These are phyloP conservation scores for Mayamaea pseudoterrestris DNA, from an alignment of 108 stramenopile genomes.

Conservation along the genomic window DNA sequence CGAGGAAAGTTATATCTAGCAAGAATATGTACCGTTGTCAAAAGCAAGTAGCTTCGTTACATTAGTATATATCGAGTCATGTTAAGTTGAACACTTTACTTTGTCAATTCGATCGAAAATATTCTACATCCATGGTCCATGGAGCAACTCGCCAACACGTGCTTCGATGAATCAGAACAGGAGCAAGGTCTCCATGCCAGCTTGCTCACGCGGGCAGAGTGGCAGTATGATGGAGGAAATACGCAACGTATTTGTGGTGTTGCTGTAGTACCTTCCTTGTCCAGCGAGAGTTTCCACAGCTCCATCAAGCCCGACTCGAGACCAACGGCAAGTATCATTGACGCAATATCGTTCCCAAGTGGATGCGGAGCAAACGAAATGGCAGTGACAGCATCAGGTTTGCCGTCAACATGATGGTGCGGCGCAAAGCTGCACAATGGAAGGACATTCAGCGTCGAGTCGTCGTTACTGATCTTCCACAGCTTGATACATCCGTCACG, in stretches of 20 bases:
- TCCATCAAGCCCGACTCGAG: constrained; percentile 68
- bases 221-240: constrained; percentile 22
- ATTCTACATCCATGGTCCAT: constrained; percentile 37
- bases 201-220: constrained; percentile 40
- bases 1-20: too few species aligned
- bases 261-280: neutral
- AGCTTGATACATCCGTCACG: constrained; percentile 73
- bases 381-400: constrained; percentile 66
- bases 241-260: neutral
- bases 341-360: constrained; percentile 1
- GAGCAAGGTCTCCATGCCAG: constrained; percentile 35
- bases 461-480: constrained; percentile 42
- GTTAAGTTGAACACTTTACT: too few species aligned
- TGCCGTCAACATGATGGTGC: constrained; percentile 14
- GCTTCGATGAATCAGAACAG: neutral
- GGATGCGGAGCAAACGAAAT: constrained; percentile 53
- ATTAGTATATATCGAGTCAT: too few species aligned
- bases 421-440: constrained; percentile 12
- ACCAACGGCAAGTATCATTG: constrained; percentile 46
- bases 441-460: constrained; percentile 12
- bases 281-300: constrained; percentile 45
- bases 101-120: too few species aligned
- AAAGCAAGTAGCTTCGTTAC: too few species aligned
- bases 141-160: constrained; percentile 32
- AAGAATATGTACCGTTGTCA: too few species aligned